A percentile compares a stretch with the other conserved stretches of the same genome.
These are phyloP conservation scores for Penicillium canariense DNA, from an alignment of 495 filamentous ascomycete genomes.

Conservation along the genomic window DNA sequence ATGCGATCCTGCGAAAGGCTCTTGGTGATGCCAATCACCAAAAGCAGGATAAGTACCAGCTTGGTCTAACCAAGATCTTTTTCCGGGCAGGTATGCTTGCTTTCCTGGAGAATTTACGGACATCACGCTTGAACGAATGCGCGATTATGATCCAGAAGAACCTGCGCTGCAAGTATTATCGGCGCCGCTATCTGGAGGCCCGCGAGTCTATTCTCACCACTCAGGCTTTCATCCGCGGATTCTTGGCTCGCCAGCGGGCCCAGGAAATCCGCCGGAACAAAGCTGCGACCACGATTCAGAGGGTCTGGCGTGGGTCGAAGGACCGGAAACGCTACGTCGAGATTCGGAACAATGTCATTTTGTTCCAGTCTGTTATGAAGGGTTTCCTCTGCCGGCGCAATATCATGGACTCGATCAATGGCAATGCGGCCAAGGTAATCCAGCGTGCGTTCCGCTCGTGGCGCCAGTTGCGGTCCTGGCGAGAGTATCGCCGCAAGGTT, in stretches of 20 bases:
- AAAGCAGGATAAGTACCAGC: constrained; percentile 90
- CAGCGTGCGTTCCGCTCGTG: constrained; percentile 87
- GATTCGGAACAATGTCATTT: constrained; percentile 77
- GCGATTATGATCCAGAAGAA: constrained; percentile 99
- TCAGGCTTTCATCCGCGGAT: constrained; percentile 71
- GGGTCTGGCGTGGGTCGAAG: constrained; percentile 89
- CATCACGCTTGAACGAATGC: constrained; percentile 84
- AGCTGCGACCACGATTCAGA: constrained; percentile 90
- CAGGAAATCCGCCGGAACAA: constrained; percentile 78
- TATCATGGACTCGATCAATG: constrained; percentile 89
- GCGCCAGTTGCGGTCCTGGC: constrained; percentile 74
- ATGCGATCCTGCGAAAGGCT: constrained; percentile 87
- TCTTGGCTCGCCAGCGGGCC: constrained; percentile 71
- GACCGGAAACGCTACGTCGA: constrained; percentile 72
- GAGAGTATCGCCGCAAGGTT: constrained; percentile 83
- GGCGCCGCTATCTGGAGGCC: constrained; percentile 86
- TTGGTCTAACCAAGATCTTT: constrained; percentile 97
- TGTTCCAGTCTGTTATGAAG: constrained; percentile 84
- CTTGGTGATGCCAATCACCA: constrained; percentile 75
- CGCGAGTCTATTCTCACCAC: constrained; percentile 74
- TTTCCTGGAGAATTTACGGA: constrained; percentile 91
- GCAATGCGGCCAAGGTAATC: constrained; percentile 87
- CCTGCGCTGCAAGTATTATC: constrained; percentile 89
- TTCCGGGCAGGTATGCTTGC: constrained; percentile 99
- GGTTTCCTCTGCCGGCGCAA: constrained; percentile 83